Evolutionary conservation across 495 filamentous ascomycete genomes (phyloP).

Genomic region (Neurospora sp.): DNA sequence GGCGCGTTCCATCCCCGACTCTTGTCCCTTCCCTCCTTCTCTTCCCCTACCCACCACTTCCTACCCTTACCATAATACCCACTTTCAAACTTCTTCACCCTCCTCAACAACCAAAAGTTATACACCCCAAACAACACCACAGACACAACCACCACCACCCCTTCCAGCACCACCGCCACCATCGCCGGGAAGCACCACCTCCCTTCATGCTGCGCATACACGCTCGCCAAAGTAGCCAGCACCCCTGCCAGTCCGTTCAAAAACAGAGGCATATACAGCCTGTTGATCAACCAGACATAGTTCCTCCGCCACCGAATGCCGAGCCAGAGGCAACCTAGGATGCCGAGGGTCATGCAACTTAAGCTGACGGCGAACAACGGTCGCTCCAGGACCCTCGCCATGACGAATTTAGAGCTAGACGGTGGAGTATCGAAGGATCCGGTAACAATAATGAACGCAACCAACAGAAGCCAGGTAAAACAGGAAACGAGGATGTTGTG

Average conservation of each 20-base stretch:
- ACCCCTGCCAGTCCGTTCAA: conserved; percentile 40
- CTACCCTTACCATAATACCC: not conserved
- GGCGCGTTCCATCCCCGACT: not conserved
- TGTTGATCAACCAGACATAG: conserved; percentile 36
- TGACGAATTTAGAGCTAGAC: too few species aligned
- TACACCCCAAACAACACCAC: conserved; percentile 25
- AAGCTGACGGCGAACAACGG: conserved; percentile 18
- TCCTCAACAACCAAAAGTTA: conserved; percentile 21
- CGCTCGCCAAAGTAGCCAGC: conserved; percentile 36
- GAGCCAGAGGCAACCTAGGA: conserved; percentile 10
- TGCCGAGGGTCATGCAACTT: conserved; percentile 17
- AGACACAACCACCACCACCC: conserved; percentile 8
- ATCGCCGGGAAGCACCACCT: conserved; percentile 37
- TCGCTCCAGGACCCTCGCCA: not conserved
- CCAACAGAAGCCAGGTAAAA: conserved; percentile 29
- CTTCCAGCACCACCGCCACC: conserved; percentile 25
- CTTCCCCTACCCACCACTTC: not conserved
- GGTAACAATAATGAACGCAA: conserved; percentile 33
- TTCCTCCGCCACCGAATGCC: conserved; percentile 25
- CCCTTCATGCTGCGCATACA: conserved; percentile 38
- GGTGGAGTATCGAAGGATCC: conserved; percentile 22
- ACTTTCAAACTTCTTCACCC: conserved; percentile 15
- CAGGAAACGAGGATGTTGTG: conserved; percentile 25
- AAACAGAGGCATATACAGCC: conserved; percentile 30
- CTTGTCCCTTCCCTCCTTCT: not conserved